A percentile compares a stretch with the other conserved stretches of the same genome.
Conservation (phyloP, 768 basidiomycete genomes). For the Agaricus subrufescens region DNA sequence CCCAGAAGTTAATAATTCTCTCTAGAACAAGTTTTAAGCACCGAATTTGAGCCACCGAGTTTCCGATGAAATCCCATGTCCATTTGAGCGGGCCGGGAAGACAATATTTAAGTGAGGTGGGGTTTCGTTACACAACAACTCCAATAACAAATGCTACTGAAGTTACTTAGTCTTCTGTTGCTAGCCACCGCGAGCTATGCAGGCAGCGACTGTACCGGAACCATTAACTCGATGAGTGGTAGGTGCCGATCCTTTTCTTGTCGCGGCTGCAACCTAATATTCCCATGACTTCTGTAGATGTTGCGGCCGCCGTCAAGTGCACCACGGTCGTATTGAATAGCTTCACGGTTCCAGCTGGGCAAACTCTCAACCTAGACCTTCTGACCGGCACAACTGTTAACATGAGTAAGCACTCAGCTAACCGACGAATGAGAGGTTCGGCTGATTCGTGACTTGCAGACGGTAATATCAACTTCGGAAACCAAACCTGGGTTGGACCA, state of each 20-base stretch:
- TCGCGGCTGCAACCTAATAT: neutral
- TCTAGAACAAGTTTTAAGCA: neutral
- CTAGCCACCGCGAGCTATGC: conserved; percentile 1
- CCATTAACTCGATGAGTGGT: conserved; percentile 19
- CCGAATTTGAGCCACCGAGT: neutral
- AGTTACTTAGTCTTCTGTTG: neutral
- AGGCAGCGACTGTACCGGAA: conserved; percentile 11
- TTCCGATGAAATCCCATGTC: too few species aligned
- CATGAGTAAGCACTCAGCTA: conserved; percentile 36
- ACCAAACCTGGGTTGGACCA: conserved; percentile 46
- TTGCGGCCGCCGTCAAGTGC: conserved; percentile 47
- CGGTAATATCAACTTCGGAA: conserved; percentile 56
- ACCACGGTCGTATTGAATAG: conserved; percentile 51
- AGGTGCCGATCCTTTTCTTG: neutral
- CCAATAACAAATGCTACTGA: neutral
- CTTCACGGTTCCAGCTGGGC: conserved; percentile 54
- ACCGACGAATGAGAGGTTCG: neutral
- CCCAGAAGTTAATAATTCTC: neutral
- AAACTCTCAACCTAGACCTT: conserved; percentile 44
- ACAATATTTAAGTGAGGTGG: neutral
- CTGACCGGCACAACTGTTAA: conserved; percentile 50
- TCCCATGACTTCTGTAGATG: conserved; percentile 24
- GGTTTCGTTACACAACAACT: neutral
- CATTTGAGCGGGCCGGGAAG: neutral
- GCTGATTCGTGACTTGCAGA: conserved; percentile 23